Evolutionary conservation across 495 filamentous ascomycete species (phyloP).

Genomic region (Penicillium lividum): DNA sequence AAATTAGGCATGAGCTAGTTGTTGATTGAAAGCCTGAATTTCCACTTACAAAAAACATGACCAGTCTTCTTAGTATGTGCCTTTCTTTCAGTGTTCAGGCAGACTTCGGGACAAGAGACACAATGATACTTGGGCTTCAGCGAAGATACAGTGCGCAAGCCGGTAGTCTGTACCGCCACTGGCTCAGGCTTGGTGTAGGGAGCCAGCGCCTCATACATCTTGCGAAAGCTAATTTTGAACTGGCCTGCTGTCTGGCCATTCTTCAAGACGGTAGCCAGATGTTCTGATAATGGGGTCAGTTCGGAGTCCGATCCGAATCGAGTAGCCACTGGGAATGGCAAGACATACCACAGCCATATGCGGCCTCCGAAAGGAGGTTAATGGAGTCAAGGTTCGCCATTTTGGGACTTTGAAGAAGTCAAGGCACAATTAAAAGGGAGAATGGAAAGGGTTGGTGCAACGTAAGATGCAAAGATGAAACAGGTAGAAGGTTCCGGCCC

Average conservation of each 20-base stretch:
- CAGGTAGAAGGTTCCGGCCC: constrained; percentile 8
- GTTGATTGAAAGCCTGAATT: background rate
- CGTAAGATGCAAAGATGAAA: constrained; percentile 5
- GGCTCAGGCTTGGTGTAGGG: constrained; percentile 29
- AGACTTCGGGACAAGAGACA: constrained; percentile 40
- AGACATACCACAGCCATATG: constrained; percentile 49
- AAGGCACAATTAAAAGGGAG: constrained; percentile 6
- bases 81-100: constrained; percentile 35
- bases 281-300: constrained; percentile 31
- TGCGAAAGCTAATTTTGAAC: constrained; percentile 43
- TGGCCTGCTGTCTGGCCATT: constrained; percentile 34
- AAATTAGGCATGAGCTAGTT: constrained; percentile 13
- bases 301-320: background rate
- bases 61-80: constrained; percentile 44
- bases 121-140: constrained; percentile 48
- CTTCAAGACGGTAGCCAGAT: constrained; percentile 40
- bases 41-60: constrained; percentile 44
- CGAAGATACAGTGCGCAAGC: constrained; percentile 28
- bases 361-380: constrained; percentile 43
- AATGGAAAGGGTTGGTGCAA: background rate
- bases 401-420: constrained; percentile 6
- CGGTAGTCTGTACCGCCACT: constrained; percentile 25
- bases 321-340: background rate
- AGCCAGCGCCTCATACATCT: constrained; percentile 34
- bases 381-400: constrained; percentile 42